Base-by-base conservation (phyloP, 1,284 basidiomycete genomes). In the Sporisorium scitamineum region DNA sequence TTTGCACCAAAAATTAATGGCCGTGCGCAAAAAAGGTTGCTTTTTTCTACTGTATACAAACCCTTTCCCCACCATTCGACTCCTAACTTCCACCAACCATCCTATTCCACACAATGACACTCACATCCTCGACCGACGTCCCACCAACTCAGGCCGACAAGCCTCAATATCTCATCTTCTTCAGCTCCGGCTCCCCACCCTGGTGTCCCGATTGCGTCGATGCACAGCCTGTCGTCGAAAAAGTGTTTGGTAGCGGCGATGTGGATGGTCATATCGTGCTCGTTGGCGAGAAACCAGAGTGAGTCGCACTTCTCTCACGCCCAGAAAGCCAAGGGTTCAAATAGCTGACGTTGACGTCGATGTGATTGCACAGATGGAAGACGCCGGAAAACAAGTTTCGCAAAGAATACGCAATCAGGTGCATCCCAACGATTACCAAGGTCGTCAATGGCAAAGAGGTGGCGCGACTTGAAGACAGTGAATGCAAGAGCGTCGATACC, bases 171-270 rank as follows among this genome's bases (percentile, higher is more conserved):
- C 61, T 80, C 59, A 63, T 80, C 66, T 80, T 73, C 54, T 80
- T 78, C 67, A 75, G 72, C 54, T 74, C 73, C 8, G 76, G 78
- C 18, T 31, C 44, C 8, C 78, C 78, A 1, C 69, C 78, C 14
- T 80, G 78, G 78, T 80, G 78, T 52, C 73, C 78, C 7, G 78
- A 80, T 61, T 80, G 78, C 48, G 73, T 75, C 48, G 70, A 76
- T 45, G 76, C 76, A 0, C 61, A 70, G 29, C 72, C 76, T 4
- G 63, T 61, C 10, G 39, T 80, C 26, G 48, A 69, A n/a, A 51
- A 61, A 11, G 67, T 76, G 26, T 80, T 80, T 34, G 78, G 48
- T 13, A 42, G 24, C 26, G 45, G 34, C 48, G 22, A 29, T 5
- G 57, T 61, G 6, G 70, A 63, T 9, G 76, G 54, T 8, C 61